A percentile compares a stretch with the other conserved stretches of the same genome.
These are phyloP conservation scores for Corrigiola litoralis DNA, from an alignment of 179 eudicot genomes.

Conservation along the genomic window DNA sequence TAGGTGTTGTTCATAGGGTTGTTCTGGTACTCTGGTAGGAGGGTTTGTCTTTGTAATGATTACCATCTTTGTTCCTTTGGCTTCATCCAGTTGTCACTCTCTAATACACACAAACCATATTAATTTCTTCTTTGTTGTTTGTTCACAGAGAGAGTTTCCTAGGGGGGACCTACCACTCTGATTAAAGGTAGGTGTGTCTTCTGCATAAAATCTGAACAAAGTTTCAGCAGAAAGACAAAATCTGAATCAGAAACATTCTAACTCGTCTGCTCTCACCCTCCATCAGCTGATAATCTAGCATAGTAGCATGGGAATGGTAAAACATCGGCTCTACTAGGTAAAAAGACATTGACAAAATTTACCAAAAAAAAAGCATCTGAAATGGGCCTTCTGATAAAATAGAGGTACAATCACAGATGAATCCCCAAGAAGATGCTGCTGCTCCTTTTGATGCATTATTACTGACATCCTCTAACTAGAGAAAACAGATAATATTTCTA, in stretches of 20 bases:
- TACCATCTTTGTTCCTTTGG: slow-evolving; percentile 44
- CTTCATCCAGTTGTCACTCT: slow-evolving; percentile 33
- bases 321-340: neutral
- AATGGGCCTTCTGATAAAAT: neutral
- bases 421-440: slow-evolving; percentile 18
- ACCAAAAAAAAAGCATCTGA: slow-evolving; percentile 1
- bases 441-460: neutral
- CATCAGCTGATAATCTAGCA: slow-evolving; percentile 20
- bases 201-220: slow-evolving; percentile 31
- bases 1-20: slow-evolving; percentile 17
- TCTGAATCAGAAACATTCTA: slow-evolving; percentile 22
- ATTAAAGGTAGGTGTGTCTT: slow-evolving; percentile 37
- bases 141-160: slow-evolving; percentile 12
- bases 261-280: slow-evolving; percentile 14
- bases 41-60: slow-evolving; percentile 37
- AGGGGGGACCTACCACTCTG: slow-evolving; percentile 34
- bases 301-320: slow-evolving; percentile 24
- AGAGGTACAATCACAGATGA: slow-evolving; percentile 16
- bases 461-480: neutral
- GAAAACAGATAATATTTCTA: neutral
- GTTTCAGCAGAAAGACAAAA: slow-evolving; percentile 10
- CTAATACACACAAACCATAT: slow-evolving; percentile 14
- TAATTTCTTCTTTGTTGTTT: neutral
- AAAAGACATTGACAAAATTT: slow-evolving; percentile 19
- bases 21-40: slow-evolving; percentile 8